A percentile compares a stretch with the other conserved stretches of the same genome.
phyloP scores from a whole-genome alignment of 768 basidiomycete genomes.

The Saitozyma podzolica region DNA sequence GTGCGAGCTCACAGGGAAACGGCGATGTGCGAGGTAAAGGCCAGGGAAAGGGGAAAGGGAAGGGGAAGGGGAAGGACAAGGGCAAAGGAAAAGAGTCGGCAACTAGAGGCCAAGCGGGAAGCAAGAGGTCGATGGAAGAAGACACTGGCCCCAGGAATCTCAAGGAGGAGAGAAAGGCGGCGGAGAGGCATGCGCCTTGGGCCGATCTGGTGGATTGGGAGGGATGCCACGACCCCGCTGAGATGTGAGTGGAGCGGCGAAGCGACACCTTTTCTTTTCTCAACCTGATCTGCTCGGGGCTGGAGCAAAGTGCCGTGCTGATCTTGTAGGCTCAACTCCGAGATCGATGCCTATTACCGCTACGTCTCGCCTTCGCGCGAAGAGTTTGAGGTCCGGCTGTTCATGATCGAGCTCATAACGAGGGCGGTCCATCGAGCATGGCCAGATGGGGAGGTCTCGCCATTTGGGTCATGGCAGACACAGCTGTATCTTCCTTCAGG shows the following conservation, averaged over 20 bases:
- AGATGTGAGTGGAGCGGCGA: slow-evolving; percentile 63
- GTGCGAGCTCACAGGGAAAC: background rate
- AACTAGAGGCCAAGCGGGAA: slow-evolving; percentile 60
- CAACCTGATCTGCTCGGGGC: background rate
- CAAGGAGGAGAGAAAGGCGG: slow-evolving; percentile 59
- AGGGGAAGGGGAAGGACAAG: slow-evolving; percentile 18
- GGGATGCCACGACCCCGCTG: slow-evolving; percentile 71
- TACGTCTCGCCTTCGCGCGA: slow-evolving; percentile 83
- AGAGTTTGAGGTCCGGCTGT: slow-evolving; percentile 81
- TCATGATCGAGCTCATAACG: slow-evolving; percentile 70
- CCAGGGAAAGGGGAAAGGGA: slow-evolving; percentile 18
- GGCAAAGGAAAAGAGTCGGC: slow-evolving; percentile 31
- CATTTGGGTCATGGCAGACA: slow-evolving; percentile 92
- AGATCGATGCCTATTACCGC: slow-evolving; percentile 77
- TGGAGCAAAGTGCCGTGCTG: background rate
- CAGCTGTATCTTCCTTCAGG: slow-evolving; percentile 89
- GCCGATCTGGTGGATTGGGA: slow-evolving; percentile 69
- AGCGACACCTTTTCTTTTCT: too few species aligned
- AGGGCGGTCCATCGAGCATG: slow-evolving; percentile 66
- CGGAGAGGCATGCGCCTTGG: slow-evolving; percentile 62
- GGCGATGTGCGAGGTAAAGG: slow-evolving; percentile 6
- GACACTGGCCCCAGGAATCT: slow-evolving; percentile 60
- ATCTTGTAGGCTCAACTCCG: slow-evolving; percentile 67
- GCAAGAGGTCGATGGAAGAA: slow-evolving; percentile 58
- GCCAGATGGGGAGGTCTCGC: slow-evolving; percentile 74